phyloP scores from a whole-genome alignment of 345 rosid species.

The Eutrema yunnanense region DNA sequence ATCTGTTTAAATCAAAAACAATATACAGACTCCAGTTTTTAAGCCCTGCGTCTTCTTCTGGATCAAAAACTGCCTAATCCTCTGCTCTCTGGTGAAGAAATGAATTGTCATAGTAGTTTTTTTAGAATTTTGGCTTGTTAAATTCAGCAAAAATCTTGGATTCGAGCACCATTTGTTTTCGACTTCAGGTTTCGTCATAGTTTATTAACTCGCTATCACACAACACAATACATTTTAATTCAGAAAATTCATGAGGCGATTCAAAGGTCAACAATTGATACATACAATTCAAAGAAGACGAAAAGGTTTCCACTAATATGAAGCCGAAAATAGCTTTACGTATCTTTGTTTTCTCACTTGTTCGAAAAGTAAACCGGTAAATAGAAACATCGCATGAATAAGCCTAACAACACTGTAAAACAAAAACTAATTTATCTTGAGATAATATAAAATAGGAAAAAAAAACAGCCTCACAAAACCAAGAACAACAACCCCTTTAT shows the following conservation, averaged over 20 bases:
- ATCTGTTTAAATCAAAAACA: background rate
- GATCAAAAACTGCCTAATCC: background rate
- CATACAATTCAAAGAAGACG: background rate
- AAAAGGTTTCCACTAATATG: background rate
- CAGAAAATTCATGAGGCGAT: background rate
- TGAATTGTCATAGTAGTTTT: background rate
- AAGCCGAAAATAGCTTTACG: background rate
- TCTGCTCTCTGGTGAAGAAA: background rate
- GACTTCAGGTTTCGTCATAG: background rate
- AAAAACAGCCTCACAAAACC: slow-evolving; percentile 7
- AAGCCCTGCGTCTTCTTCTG: background rate
- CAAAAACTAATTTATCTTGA: background rate
- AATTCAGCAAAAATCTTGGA: too few species aligned
- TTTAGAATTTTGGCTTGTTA: background rate
- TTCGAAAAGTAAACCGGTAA: too few species aligned
- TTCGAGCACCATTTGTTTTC: background rate
- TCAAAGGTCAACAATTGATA: background rate
- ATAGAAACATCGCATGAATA: too few species aligned
- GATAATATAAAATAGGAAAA: background rate
- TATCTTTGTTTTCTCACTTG: too few species aligned
- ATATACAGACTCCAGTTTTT: background rate
- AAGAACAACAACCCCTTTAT: slow-evolving; percentile 20
- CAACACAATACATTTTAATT: background rate
- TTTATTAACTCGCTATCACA: background rate
- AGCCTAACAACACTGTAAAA: background rate